phyloP scores from a whole-genome alignment of 2,329 filamentous ascomycete genomes.

The Colletotrichum destructivum region DNA sequence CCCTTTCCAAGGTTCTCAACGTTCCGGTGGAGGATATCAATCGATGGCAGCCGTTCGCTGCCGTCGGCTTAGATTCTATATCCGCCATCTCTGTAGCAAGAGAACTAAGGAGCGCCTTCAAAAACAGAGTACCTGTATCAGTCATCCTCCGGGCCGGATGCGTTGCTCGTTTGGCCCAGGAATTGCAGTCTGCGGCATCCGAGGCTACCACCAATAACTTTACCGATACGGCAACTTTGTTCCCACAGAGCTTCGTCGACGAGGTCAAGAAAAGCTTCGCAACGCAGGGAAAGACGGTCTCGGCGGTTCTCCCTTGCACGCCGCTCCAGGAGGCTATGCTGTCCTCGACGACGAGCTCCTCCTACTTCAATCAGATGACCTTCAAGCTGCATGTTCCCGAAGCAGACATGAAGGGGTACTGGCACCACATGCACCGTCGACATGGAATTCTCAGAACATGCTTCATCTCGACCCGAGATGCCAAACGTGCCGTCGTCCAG shows the following conservation, averaged over 20 bases:
- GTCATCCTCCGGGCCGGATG: constrained; percentile 78
- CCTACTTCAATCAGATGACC: constrained; percentile 82
- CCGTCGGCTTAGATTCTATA: constrained; percentile 87
- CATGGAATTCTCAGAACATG: constrained; percentile 85
- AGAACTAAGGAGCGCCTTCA: constrained; percentile 62
- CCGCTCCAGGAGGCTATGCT: constrained; percentile 93
- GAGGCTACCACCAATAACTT: neutral
- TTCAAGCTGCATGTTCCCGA: constrained; percentile 71
- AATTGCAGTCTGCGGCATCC: neutral
- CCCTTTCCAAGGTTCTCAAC: constrained; percentile 67
- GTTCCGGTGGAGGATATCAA: constrained; percentile 64
- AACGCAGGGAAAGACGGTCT: constrained; percentile 54
- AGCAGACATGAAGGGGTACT: constrained; percentile 68
- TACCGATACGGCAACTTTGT: neutral
- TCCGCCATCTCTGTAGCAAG: constrained; percentile 81
- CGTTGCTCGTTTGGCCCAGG: constrained; percentile 71
- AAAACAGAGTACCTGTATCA: constrained; percentile 74
- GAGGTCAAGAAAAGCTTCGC: constrained; percentile 47
- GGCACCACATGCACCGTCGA: constrained; percentile 73
- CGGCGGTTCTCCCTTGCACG: constrained; percentile 82
- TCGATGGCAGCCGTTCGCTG: constrained; percentile 80
- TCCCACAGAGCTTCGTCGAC: constrained; percentile 9
- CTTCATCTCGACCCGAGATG: constrained; percentile 77
- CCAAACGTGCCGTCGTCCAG: constrained; percentile 78
- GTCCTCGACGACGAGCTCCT: constrained; percentile 64